These are phyloP conservation scores for Tulasnella sp. DNA, from an alignment of 768 basidiomycete species.

Conservation along the genomic window DNA sequence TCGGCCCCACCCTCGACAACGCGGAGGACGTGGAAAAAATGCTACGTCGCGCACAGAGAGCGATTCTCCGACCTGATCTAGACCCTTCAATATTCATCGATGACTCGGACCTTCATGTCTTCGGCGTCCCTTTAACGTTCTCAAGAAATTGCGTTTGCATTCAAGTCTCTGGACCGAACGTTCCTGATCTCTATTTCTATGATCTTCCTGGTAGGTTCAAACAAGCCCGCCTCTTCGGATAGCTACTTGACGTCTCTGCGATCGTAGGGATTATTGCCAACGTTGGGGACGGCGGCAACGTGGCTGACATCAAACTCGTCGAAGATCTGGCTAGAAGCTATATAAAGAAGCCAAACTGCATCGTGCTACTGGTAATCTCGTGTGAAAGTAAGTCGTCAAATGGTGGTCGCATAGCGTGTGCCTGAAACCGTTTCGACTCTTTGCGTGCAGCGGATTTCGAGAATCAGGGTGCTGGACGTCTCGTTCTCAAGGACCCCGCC, in stretches of 20 bases:
- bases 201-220: constrained; percentile 58
- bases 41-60: constrained; percentile 39
- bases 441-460: constrained; percentile 69
- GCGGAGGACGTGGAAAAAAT: constrained; percentile 35
- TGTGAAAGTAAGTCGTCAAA: constrained; percentile 33
- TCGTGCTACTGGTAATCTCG: constrained; percentile 33
- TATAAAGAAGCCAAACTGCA: constrained; percentile 24
- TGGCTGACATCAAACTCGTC: constrained; percentile 30
- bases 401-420: background rate
- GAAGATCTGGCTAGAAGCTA: constrained; percentile 32
- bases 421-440: too few species aligned
- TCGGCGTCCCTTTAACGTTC: constrained; percentile 45
- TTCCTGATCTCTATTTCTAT: constrained; percentile 67
- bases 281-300: constrained; percentile 30
- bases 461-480: constrained; percentile 72
- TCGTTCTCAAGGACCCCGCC: constrained; percentile 64
- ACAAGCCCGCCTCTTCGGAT: too few species aligned
- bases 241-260: background rate
- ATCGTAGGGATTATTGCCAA: constrained; percentile 35
- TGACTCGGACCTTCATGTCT: constrained; percentile 26
- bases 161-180: constrained; percentile 60
- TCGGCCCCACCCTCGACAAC: constrained; percentile 24
- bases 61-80: constrained; percentile 37
- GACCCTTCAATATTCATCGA: constrained; percentile 31
- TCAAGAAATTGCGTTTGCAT: constrained; percentile 62